phyloP scores from a whole-genome alignment of 2,329 filamentous ascomycete genomes.

The Cladosporium sp. region DNA sequence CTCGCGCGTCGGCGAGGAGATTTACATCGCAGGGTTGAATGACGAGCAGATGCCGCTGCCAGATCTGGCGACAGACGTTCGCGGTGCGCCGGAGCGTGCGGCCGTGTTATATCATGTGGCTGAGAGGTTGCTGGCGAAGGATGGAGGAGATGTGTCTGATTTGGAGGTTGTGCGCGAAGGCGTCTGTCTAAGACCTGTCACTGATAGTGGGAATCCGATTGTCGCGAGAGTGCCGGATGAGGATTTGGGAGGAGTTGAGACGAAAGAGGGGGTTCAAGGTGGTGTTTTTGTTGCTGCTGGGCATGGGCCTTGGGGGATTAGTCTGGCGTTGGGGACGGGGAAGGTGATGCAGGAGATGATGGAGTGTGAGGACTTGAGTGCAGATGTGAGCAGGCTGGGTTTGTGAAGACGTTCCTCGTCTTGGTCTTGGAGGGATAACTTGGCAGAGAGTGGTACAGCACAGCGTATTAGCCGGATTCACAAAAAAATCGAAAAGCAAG shows the following conservation, averaged over 20 bases:
- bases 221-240: slow-evolving; percentile 44
- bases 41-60: slow-evolving; percentile 57
- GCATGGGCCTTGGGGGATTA: slow-evolving; percentile 69
- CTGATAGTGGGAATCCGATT: slow-evolving; percentile 59
- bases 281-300: slow-evolving; percentile 68
- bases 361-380: slow-evolving; percentile 42
- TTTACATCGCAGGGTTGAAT: slow-evolving; percentile 72
- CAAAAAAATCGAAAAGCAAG: no score
- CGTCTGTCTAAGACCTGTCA: slow-evolving; percentile 70
- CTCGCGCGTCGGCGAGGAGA: slow-evolving; percentile 59
- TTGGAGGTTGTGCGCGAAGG: slow-evolving; percentile 60
- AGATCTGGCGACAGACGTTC: slow-evolving; percentile 43
- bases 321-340: slow-evolving; percentile 59
- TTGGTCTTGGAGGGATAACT: no score
- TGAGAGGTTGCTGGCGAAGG: slow-evolving; percentile 44
- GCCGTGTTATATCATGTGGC: slow-evolving; percentile 51
- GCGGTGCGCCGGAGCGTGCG: slow-evolving; percentile 40
- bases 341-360: slow-evolving; percentile 67
- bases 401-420: slow-evolving; percentile 18
- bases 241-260: slow-evolving; percentile 50
- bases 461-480: no score
- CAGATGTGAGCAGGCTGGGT: slow-evolving; percentile 53
- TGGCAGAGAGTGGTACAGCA: no score
- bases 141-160: slow-evolving; percentile 36
- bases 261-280: slow-evolving; percentile 38